These are phyloP conservation scores for Trichoderma semiorbis DNA, from an alignment of 2,329 filamentous ascomycete genomes.

Conservation along the genomic window DNA sequence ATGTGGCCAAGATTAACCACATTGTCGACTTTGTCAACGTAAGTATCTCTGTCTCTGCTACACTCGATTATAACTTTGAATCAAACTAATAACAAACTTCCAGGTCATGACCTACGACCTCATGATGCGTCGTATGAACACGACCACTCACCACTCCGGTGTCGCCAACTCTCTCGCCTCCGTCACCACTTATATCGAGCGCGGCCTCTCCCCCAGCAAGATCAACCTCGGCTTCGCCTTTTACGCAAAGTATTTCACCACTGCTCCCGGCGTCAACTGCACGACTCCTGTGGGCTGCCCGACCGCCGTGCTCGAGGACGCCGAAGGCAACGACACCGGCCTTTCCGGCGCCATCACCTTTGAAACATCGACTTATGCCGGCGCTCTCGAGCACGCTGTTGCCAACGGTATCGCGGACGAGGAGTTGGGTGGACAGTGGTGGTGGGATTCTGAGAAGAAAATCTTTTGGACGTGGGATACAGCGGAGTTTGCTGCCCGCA, in stretches of 20 bases:
- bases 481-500: conserved; percentile 43
- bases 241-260: conserved; percentile 66
- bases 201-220: conserved; percentile 52
- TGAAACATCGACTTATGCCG: conserved; percentile 32
- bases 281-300: conserved; percentile 53
- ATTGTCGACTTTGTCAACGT: conserved; percentile 63
- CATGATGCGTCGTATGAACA: conserved; percentile 67
- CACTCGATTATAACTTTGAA: accelerated
- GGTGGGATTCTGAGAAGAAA: conserved; percentile 42
- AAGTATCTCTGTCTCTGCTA: background rate
- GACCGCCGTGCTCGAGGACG: conserved; percentile 56
- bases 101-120: conserved; percentile 68
- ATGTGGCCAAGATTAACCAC: conserved; percentile 55
- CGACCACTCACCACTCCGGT: conserved; percentile 63
- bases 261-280: conserved; percentile 46
- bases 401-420: conserved; percentile 42
- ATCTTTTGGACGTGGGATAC: conserved; percentile 58
- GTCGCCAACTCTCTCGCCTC: conserved; percentile 51
- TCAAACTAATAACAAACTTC: background rate
- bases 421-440: conserved; percentile 52
- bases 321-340: conserved; percentile 56
- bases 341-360: conserved; percentile 42
- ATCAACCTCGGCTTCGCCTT: conserved; percentile 66
- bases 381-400: conserved; percentile 41
- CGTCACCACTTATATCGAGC: conserved; percentile 56